Conservation (phyloP, 1,284 basidiomycete species). For the Cerrena zonata region DNA sequence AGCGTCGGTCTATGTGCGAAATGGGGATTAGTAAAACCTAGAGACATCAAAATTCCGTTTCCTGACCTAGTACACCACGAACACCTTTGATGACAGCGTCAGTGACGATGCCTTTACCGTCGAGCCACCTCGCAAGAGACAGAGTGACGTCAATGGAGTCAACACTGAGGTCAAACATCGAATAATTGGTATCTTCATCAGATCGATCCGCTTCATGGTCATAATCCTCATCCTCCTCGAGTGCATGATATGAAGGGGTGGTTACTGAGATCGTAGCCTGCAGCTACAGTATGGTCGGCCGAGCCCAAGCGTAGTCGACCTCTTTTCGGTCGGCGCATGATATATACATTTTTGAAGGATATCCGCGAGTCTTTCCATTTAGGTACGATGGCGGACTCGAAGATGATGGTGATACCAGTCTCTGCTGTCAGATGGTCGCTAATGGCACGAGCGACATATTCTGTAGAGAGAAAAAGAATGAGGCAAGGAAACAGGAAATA, state of each 20-base stretch:
- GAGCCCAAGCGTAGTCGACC: conserved; percentile 14
- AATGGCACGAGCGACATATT: conserved; percentile 82
- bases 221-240: conserved; percentile 50
- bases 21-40: conserved; percentile 1
- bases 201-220: conserved; percentile 15
- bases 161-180: conserved; percentile 86
- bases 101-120: conserved; percentile 90
- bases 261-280: conserved; percentile 69
- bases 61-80: conserved; percentile 82
- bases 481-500: conserved; percentile 1
- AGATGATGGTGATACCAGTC: conserved; percentile 91
- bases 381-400: conserved; percentile 96
- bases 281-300: conserved; percentile 47
- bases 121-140: conserved; percentile 89
- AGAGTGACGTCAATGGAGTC: conserved; percentile 95
- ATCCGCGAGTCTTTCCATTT: conserved; percentile 95
- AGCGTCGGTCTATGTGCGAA: conserved; percentile 72
- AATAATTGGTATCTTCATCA: conserved; percentile 63
- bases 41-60: not conserved
- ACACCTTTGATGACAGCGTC: conserved; percentile 92
- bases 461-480: conserved; percentile 25
- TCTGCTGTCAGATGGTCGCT: conserved; percentile 91
- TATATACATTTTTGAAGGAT: conserved; percentile 94
- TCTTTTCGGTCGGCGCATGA: conserved; percentile 69
- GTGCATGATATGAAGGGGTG: conserved; percentile 65